These are phyloP conservation scores for Tulasnella sp. DNA, from an alignment of 768 basidiomycete genomes.

Conservation along the genomic window DNA sequence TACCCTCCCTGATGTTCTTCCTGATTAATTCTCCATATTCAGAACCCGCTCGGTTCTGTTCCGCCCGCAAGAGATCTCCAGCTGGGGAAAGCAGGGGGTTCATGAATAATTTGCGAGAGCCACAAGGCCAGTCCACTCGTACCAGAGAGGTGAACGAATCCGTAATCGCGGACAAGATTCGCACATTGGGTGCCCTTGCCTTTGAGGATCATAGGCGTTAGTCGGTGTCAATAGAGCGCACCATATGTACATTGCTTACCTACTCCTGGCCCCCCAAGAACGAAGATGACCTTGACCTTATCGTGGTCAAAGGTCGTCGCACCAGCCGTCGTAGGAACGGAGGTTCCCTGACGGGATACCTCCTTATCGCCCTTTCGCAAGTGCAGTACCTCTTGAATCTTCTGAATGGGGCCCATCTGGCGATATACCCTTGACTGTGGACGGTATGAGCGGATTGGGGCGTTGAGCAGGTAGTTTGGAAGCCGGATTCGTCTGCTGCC, in stretches of 20 bases:
- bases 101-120: not conserved
- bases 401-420: slow-evolving; percentile 16
- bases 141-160: slow-evolving; percentile 93
- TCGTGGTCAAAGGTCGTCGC: slow-evolving; percentile 48
- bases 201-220: slow-evolving; percentile 24
- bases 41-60: slow-evolving; percentile 79
- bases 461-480: slow-evolving; percentile 14
- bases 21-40: slow-evolving; percentile 75
- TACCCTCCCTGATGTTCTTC: slow-evolving; percentile 80
- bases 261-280: slow-evolving; percentile 94
- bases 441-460: slow-evolving; percentile 17
- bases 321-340: not conserved
- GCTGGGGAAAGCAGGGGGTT: slow-evolving; percentile 36
- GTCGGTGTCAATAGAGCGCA: not conserved
- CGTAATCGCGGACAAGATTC: slow-evolving; percentile 69
- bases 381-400: slow-evolving; percentile 10
- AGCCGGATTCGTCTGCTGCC: slow-evolving; percentile 14
- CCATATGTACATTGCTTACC: slow-evolving; percentile 49
- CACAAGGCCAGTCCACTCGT: slow-evolving; percentile 20
- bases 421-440: not conserved
- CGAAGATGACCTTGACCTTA: slow-evolving; percentile 83
- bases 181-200: slow-evolving; percentile 96
- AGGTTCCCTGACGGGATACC: not conserved
- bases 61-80: slow-evolving; percentile 93
- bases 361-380: slow-evolving; percentile 5